A percentile compares a stretch with the other conserved stretches of the same genome.
Evolutionary conservation across 73 alveolate genomes (phyloP).

Genomic region (Paraurostyla sp.): DNA sequence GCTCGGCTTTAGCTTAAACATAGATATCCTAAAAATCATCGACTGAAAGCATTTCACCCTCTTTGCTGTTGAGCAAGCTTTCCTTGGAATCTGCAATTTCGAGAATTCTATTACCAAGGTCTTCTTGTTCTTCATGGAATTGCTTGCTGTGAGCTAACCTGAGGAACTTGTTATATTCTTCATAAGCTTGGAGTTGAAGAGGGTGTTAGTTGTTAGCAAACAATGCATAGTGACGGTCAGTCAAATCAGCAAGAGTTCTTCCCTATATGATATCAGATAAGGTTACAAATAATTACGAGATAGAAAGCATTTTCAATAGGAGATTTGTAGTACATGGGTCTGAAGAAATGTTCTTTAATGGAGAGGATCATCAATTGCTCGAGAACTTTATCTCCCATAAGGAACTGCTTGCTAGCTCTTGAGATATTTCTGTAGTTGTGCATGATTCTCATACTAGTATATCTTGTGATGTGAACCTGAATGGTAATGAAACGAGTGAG

Average conservation of each 20-base stretch:
- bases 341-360: constrained; percentile 65
- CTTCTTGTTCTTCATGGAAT: background rate
- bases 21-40: constrained; percentile 74
- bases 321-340: constrained; percentile 72
- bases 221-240: constrained; percentile 76
- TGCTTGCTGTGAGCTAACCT: constrained; percentile 58
- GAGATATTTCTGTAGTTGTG: constrained; percentile 78
- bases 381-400: constrained; percentile 74
- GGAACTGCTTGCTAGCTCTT: constrained; percentile 78
- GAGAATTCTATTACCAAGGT: constrained; percentile 36
- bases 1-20: constrained; percentile 75
- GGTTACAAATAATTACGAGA: constrained; percentile 7
- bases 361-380: constrained; percentile 68
- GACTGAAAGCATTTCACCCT: constrained; percentile 74
- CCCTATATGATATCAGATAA: background rate
- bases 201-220: constrained; percentile 82
- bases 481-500: constrained; percentile 63
- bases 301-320: constrained; percentile 70
- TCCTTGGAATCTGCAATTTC: constrained; percentile 45
- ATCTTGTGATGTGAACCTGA: constrained; percentile 74
- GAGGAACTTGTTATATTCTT: constrained; percentile 69
- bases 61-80: constrained; percentile 45
- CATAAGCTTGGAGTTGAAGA: constrained; percentile 61
- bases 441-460: constrained; percentile 68
- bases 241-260: constrained; percentile 72